phyloP scores from a whole-genome alignment of 441 rosid species.

The Mallotus repandus region DNA sequence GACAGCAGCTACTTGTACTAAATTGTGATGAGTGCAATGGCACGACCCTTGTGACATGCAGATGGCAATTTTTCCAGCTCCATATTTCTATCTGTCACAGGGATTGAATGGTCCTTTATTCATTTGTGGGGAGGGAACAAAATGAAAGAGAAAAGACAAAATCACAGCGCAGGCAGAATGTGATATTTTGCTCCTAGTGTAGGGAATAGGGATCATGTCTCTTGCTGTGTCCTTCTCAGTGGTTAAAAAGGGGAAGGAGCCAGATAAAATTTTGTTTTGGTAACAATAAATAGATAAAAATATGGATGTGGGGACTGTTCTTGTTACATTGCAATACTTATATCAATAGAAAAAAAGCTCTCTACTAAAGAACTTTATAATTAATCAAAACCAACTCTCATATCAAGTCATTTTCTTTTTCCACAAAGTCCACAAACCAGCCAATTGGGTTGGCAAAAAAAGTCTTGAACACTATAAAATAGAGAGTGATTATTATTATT shows the following conservation, averaged over 20 bases:
- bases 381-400: not conserved
- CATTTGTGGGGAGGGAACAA: not conserved
- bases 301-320: not conserved
- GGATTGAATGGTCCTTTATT: not conserved
- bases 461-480: not conserved
- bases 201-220: not conserved
- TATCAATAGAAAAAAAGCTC: not conserved
- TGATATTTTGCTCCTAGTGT: constrained; percentile 8
- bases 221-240: constrained; percentile 6
- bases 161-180: constrained; percentile 16
- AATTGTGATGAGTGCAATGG: constrained; percentile 1
- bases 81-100: not conserved
- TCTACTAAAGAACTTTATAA: not conserved
- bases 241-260: not conserved
- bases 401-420: not conserved
- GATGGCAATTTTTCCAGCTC: constrained; percentile 7
- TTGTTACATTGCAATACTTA: not conserved
- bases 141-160: constrained; percentile 11
- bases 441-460: not conserved
- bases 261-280: not conserved
- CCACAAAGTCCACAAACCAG: not conserved
- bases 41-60: constrained; percentile 21
- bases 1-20: not conserved
- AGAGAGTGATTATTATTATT: not conserved
- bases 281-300: not conserved